A percentile compares a stretch with the other conserved stretches of the same genome.
phyloP scores from a whole-genome alignment of 1,284 basidiomycete species.

The Fomitopsis pinicola region DNA sequence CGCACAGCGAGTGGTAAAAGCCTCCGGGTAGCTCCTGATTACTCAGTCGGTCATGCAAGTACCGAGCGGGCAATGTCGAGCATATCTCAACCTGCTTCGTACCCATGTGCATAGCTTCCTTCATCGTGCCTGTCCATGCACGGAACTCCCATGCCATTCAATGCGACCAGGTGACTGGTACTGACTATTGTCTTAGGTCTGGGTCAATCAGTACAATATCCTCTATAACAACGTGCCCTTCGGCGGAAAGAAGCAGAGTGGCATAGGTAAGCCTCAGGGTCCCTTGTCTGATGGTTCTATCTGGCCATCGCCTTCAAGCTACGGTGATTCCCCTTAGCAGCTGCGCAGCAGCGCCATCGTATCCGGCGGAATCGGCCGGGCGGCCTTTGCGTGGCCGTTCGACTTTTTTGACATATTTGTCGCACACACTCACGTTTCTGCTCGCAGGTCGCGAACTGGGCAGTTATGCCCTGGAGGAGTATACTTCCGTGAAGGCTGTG shows the following conservation, averaged over 20 bases:
- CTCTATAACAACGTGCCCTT: conserved; percentile 86
- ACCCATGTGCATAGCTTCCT: not conserved
- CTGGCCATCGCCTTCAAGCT: not conserved
- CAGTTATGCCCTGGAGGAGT: conserved; percentile 80
- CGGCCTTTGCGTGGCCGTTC: not conserved
- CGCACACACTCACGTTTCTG: not conserved
- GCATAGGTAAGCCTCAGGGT: conserved; percentile 45
- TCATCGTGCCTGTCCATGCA: not conserved
- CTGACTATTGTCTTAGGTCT: conserved; percentile 47
- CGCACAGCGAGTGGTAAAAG: not conserved
- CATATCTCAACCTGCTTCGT: not conserved
- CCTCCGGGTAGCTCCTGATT: no score
- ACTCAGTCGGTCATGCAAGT: no score
- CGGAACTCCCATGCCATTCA: not conserved
- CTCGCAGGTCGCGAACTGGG: conserved; percentile 81
- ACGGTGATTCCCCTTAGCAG: not conserved
- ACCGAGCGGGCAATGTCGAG: no score
- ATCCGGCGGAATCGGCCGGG: not conserved
- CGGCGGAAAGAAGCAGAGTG: conserved; percentile 87
- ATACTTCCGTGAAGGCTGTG: conserved; percentile 82
- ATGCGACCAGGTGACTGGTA: not conserved
- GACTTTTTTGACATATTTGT: not conserved
- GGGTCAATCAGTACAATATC: conserved; percentile 87
- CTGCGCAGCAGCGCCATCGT: not conserved
- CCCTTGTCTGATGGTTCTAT: not conserved